These are phyloP conservation scores for Phytophthora europaea DNA, from an alignment of 352 stramenopile genomes.

Conservation along the genomic window DNA sequence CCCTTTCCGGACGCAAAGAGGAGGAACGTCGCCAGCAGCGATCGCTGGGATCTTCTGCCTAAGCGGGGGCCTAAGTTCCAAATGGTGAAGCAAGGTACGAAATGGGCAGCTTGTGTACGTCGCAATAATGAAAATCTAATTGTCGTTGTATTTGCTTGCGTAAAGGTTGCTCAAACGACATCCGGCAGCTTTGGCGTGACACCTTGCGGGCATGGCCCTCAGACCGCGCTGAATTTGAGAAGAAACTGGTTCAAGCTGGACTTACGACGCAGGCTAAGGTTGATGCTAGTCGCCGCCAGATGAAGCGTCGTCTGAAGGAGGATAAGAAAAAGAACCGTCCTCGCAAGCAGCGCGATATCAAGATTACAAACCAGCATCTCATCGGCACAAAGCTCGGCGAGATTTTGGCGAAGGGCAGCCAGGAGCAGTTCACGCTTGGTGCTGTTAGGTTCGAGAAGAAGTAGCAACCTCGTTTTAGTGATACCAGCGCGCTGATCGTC, in stretches of 20 bases:
- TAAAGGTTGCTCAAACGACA: constrained; percentile 84
- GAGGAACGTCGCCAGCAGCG: constrained; percentile 65
- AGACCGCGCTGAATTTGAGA: constrained; percentile 82
- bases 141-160: constrained; percentile 2
- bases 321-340: constrained; percentile 86
- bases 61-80: constrained; percentile 80
- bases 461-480: constrained; percentile 31
- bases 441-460: constrained; percentile 85
- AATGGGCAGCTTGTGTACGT: not conserved
- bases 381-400: constrained; percentile 89
- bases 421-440: constrained; percentile 86
- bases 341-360: constrained; percentile 89
- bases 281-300: constrained; percentile 77
- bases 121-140: constrained; percentile 7
- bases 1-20: constrained; percentile 80
- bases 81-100: constrained; percentile 81
- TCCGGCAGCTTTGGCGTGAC: constrained; percentile 86
- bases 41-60: constrained; percentile 79
- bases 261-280: constrained; percentile 88
- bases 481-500: not conserved
- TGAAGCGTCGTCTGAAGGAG: constrained; percentile 85
- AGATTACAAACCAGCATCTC: constrained; percentile 91
- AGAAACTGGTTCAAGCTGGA: constrained; percentile 82
- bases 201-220: constrained; percentile 77
- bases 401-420: constrained; percentile 79